phyloP scores from a whole-genome alignment of 345 rosid species.

The Acer saccharum region DNA sequence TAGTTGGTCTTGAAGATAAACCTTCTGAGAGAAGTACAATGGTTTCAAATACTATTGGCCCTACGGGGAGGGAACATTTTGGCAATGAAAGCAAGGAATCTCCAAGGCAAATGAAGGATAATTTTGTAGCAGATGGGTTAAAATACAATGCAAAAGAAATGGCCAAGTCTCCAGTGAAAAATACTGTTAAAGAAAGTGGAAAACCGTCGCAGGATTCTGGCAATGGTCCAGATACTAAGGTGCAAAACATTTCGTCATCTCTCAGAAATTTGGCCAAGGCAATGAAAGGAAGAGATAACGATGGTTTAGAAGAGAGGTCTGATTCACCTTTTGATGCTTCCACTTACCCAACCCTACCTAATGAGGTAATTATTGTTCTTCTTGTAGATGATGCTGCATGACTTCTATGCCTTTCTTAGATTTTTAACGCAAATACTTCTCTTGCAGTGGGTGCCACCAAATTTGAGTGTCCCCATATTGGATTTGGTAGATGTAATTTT shows the following conservation, averaged over 20 bases:
- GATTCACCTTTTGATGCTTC: slow-evolving; percentile 45
- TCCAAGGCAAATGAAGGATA: slow-evolving; percentile 36
- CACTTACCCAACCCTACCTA: slow-evolving; percentile 55
- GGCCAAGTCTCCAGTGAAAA: slow-evolving; percentile 38
- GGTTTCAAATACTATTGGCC: slow-evolving; percentile 42
- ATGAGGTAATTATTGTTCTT: slow-evolving; percentile 57
- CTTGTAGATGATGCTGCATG: slow-evolving; percentile 8
- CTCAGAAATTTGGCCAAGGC: slow-evolving; percentile 31
- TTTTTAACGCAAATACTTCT: slow-evolving; percentile 19
- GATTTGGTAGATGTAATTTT: slow-evolving; percentile 91
- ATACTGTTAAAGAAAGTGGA: slow-evolving; percentile 40
- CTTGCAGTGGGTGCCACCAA: slow-evolving; percentile 98
- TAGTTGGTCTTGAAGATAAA: slow-evolving; percentile 68
- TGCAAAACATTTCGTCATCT: slow-evolving; percentile 24
- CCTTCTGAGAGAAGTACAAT: slow-evolving; percentile 51
- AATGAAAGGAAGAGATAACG: slow-evolving; percentile 44
- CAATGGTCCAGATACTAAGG: slow-evolving; percentile 35
- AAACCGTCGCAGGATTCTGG: slow-evolving; percentile 39
- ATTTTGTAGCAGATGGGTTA: slow-evolving; percentile 36
- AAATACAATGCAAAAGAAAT: slow-evolving; percentile 33
- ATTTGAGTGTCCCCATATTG: slow-evolving; percentile 72
- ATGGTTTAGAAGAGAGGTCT: slow-evolving; percentile 39
- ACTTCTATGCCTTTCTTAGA: background rate
- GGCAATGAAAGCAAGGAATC: slow-evolving; percentile 51
- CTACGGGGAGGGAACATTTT: slow-evolving; percentile 39